phyloP scores from a whole-genome alignment of 805 yeast genomes.

The Ogataea trehaloabstinens region DNA sequence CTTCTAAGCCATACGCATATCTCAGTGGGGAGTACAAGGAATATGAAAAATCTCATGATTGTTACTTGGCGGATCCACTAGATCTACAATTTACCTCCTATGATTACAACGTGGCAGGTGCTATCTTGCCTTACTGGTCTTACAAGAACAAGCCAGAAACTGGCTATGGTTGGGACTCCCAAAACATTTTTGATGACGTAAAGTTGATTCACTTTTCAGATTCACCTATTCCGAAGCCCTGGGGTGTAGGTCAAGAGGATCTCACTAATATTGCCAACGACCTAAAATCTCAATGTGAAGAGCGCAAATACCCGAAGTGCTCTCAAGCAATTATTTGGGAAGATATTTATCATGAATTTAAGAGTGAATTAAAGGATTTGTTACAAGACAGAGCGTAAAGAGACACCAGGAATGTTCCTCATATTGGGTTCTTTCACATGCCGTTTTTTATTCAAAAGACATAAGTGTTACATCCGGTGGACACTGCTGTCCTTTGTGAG shows the following conservation, averaged over 20 bases:
- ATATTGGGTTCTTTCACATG: no score
- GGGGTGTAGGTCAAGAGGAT: conserved; percentile 34
- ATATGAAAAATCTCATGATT: conserved; percentile 33
- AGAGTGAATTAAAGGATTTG: neutral
- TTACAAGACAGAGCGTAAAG: neutral
- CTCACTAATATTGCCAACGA: neutral
- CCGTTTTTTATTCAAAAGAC: neutral
- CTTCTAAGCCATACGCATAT: conserved; percentile 49
- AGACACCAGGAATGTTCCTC: no score
- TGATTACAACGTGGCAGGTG: neutral
- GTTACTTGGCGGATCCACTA: conserved; percentile 42
- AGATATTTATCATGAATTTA: neutral
- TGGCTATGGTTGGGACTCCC: conserved; percentile 35
- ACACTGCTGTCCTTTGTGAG: conserved; percentile 20
- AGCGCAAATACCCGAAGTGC: neutral
- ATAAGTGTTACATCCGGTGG: conserved; percentile 4
- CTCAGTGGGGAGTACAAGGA: conserved; percentile 47
- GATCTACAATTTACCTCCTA: conserved; percentile 30
- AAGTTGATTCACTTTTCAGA: conserved; percentile 62
- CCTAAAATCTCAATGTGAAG: neutral
- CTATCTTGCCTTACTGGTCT: conserved; percentile 1
- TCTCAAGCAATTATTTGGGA: neutral
- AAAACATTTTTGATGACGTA: conserved; percentile 25
- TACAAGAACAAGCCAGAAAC: neutral
- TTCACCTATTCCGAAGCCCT: conserved; percentile 64